A percentile compares a stretch with the other conserved stretches of the same genome.
These are phyloP conservation scores for Pythium volutum DNA, from an alignment of 352 stramenopile species.

Conservation along the genomic window DNA sequence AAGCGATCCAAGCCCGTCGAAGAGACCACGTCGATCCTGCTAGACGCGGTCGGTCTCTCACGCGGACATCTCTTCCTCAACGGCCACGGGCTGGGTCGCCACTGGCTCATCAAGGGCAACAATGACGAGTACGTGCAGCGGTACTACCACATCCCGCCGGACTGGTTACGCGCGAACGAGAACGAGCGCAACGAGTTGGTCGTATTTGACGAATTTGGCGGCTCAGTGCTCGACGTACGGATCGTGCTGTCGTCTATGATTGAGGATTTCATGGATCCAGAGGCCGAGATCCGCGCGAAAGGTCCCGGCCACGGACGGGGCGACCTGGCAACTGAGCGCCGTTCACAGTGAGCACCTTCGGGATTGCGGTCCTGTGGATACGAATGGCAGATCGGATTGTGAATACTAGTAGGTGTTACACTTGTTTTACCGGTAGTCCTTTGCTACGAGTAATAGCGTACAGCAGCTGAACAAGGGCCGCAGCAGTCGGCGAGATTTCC, in stretches of 20 bases:
- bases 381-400: too few species aligned
- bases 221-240: slow-evolving; percentile 37
- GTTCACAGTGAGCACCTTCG: not conserved
- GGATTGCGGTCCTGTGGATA: not conserved
- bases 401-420: too few species aligned
- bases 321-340: not conserved
- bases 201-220: slow-evolving; percentile 62
- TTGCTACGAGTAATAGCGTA: too few species aligned
- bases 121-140: slow-evolving; percentile 55
- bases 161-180: slow-evolving; percentile 44
- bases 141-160: slow-evolving; percentile 59
- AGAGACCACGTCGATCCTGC: slow-evolving; percentile 41
- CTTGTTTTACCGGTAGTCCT: too few species aligned
- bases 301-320: not conserved
- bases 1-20: slow-evolving; percentile 18
- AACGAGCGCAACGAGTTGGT: slow-evolving; percentile 43
- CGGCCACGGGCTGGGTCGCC: slow-evolving; percentile 61
- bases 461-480: too few species aligned
- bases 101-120: slow-evolving; percentile 53
- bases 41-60: slow-evolving; percentile 57
- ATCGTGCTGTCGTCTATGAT: slow-evolving; percentile 57
- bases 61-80: slow-evolving; percentile 63
- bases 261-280: slow-evolving; percentile 24
- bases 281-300: slow-evolving; percentile 16
- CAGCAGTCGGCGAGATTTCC: too few species aligned